Percentiles rank a stretch among this genome's conserved stretches.
These are phyloP conservation scores for Fusarium sublunatum DNA, from an alignment of 2,329 filamentous ascomycete genomes.

Conservation along the genomic window DNA sequence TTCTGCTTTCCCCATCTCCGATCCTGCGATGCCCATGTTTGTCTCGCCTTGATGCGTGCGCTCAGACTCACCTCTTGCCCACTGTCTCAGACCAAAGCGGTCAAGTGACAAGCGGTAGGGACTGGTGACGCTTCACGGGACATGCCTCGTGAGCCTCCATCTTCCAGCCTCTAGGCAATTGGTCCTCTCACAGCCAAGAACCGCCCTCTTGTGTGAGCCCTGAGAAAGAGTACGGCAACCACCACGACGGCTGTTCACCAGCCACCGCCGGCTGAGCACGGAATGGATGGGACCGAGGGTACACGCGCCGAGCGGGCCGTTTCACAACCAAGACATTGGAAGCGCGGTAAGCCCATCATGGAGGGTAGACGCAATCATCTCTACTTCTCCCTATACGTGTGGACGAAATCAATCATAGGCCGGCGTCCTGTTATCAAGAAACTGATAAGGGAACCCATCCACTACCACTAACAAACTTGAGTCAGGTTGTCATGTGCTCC, in stretches of 20 bases:
- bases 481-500: slow-evolving; percentile 38
- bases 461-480: not conserved
- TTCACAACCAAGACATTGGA: slow-evolving; percentile 40
- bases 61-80: slow-evolving; percentile 24
- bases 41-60: slow-evolving; percentile 14
- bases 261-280: slow-evolving; percentile 22
- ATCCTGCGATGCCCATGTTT: slow-evolving; percentile 16
- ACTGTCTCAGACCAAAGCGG: slow-evolving; percentile 34
- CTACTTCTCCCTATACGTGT: slow-evolving; percentile 10
- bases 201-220: slow-evolving; percentile 25
- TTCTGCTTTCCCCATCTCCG: slow-evolving; percentile 12
- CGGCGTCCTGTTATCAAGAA: slow-evolving; percentile 10
- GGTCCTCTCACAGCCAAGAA: slow-evolving; percentile 26
- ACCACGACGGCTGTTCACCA: slow-evolving; percentile 17
- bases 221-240: slow-evolving; percentile 18
- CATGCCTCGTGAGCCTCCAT: slow-evolving; percentile 37
- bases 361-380: slow-evolving; percentile 21
- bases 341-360: slow-evolving; percentile 19
- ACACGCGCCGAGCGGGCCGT: slow-evolving; percentile 46
- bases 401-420: slow-evolving; percentile 8
- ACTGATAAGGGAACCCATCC: slow-evolving; percentile 20
- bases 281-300: slow-evolving; percentile 40
- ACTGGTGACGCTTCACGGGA: slow-evolving; percentile 30
- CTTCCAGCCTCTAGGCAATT: slow-evolving; percentile 16
- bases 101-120: slow-evolving; percentile 34